Conservation (phyloP, 1,139 yeast genomes). For the Entelexis sorbosivorans region DNA sequence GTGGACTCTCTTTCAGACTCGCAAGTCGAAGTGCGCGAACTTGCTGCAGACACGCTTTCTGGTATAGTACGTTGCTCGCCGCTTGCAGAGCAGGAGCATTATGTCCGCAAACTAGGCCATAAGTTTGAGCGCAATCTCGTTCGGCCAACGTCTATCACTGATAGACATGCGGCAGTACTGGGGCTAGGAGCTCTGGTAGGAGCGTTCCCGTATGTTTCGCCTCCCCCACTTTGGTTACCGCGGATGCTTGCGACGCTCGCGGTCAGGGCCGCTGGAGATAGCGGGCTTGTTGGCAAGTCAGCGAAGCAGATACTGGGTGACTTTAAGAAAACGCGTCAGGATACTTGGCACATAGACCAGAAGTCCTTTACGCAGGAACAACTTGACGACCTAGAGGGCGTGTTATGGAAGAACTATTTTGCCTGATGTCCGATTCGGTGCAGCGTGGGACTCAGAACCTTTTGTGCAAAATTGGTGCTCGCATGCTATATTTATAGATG, state of each 20-base stretch:
- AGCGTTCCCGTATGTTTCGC: conserved; percentile 85
- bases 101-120: conserved; percentile 33
- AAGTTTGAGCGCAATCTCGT: conserved; percentile 35
- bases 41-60: conserved; percentile 65
- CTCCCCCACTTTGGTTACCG: conserved; percentile 90
- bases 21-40: conserved; percentile 63
- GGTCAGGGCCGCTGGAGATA: conserved; percentile 51
- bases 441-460: too few species aligned
- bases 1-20: conserved; percentile 48
- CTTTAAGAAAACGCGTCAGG: conserved; percentile 87
- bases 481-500: too few species aligned
- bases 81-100: conserved; percentile 38
- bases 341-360: conserved; percentile 91
- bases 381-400: conserved; percentile 88
- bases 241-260: conserved; percentile 58
- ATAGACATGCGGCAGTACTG: conserved; percentile 74
- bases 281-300: conserved; percentile 72
- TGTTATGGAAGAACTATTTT: conserved; percentile 84
- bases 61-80: conserved; percentile 76
- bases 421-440: too few species aligned
- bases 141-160: conserved; percentile 29
- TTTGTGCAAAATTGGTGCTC: too few species aligned
- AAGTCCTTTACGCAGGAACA: conserved; percentile 66
- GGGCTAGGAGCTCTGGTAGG: conserved; percentile 83
- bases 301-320: conserved; percentile 74